Percentiles rank a stretch among this genome's conserved stretches.
These are phyloP conservation scores for Lepidium aucheri DNA, from an alignment of 345 rosid species.

Conservation along the genomic window DNA sequence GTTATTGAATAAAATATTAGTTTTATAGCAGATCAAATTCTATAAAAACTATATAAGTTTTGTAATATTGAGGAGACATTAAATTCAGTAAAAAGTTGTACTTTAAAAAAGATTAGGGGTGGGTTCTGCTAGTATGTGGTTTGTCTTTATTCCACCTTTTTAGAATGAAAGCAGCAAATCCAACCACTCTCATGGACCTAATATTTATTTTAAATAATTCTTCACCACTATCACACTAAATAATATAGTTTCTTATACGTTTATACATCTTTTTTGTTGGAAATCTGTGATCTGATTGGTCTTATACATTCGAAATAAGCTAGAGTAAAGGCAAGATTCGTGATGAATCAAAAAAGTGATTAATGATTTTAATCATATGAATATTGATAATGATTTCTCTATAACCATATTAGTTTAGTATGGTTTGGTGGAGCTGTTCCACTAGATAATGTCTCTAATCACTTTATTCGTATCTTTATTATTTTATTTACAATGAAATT, in stretches of 20 bases:
- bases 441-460: neutral
- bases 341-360: neutral
- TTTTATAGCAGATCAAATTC: conserved; percentile 11
- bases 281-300: neutral
- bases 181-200: conserved; percentile 30
- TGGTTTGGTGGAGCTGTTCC: neutral
- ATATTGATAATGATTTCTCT: neutral
- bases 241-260: neutral
- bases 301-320: neutral
- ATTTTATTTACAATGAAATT: neutral
- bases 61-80: conserved; percentile 20
- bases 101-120: conserved; percentile 15
- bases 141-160: conserved; percentile 33
- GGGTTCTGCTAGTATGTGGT: conserved; percentile 22
- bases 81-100: conserved; percentile 26
- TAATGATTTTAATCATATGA: neutral
- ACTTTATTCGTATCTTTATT: neutral
- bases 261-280: neutral
- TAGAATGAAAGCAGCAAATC: conserved; percentile 34
- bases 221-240: neutral
- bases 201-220: neutral
- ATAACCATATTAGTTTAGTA: neutral
- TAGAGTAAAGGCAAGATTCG: neutral
- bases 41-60: neutral
- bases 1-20: conserved; percentile 7